These are phyloP conservation scores for Phytophthora meadii DNA, from an alignment of 352 stramenopile genomes.

Conservation along the genomic window DNA sequence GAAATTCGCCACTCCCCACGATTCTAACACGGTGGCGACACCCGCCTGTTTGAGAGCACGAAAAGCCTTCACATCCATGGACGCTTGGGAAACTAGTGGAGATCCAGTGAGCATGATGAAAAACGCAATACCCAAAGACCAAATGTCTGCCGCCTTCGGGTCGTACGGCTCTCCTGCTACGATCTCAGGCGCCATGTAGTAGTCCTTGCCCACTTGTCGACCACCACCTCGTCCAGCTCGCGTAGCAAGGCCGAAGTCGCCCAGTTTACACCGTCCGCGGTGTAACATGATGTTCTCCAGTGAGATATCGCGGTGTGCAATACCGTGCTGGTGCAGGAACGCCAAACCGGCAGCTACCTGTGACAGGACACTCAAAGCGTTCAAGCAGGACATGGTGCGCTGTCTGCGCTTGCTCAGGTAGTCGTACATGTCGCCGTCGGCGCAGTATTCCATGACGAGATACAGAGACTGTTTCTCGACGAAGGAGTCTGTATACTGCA, in stretches of 20 bases:
- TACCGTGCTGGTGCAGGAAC: slow-evolving; percentile 39
- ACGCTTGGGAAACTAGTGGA: slow-evolving; percentile 44
- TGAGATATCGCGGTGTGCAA: slow-evolving; percentile 37
- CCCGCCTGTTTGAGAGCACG: slow-evolving; percentile 32
- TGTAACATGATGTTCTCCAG: slow-evolving; percentile 47
- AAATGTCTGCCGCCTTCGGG: slow-evolving; percentile 35
- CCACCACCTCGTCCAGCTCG: slow-evolving; percentile 21
- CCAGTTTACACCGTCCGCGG: slow-evolving; percentile 47
- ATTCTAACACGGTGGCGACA: slow-evolving; percentile 32
- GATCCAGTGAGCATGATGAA: slow-evolving; percentile 41
- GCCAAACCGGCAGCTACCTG: slow-evolving; percentile 38
- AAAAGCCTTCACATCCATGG: slow-evolving; percentile 36
- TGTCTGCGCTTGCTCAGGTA: slow-evolving; percentile 31
- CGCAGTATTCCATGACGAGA: slow-evolving; percentile 54
- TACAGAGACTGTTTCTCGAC: slow-evolving; percentile 48
- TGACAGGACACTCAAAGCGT: slow-evolving; percentile 40
- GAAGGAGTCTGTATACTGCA: slow-evolving; percentile 55
- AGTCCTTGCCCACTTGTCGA: slow-evolving; percentile 49
- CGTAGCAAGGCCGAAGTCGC: slow-evolving; percentile 56
- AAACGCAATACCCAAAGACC: slow-evolving; percentile 14
- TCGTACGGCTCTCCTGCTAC: slow-evolving; percentile 43
- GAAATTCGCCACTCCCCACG: slow-evolving; percentile 34
- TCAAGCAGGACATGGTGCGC: slow-evolving; percentile 26
- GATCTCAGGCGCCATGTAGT: slow-evolving; percentile 66
- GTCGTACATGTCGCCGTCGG: slow-evolving; percentile 45